A percentile compares a stretch with the other conserved stretches of the same genome.
Conservation (phyloP, 495 filamentous ascomycete genomes). For the Aspergillus affinis region DNA sequence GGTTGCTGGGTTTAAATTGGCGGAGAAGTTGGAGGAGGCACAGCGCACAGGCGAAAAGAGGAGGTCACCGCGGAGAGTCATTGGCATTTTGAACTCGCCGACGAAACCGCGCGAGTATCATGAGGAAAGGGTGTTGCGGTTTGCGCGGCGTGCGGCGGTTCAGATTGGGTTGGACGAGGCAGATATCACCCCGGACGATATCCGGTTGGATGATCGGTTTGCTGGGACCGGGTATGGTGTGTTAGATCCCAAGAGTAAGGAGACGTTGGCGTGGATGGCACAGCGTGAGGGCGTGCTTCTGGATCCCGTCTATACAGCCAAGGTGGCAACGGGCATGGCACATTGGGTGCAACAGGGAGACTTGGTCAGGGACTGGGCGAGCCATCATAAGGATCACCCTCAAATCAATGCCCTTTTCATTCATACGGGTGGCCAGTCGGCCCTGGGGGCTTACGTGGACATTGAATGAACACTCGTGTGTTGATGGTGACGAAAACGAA, state of each 20-base stretch:
- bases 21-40: slow-evolving; percentile 25
- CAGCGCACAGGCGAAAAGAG: background rate
- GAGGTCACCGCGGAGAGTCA: slow-evolving; percentile 19
- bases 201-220: slow-evolving; percentile 38
- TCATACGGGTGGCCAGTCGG: slow-evolving; percentile 43
- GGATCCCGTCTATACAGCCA: slow-evolving; percentile 43
- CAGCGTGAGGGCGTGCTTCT: slow-evolving; percentile 31
- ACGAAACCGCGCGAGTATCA: slow-evolving; percentile 30
- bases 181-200: slow-evolving; percentile 31
- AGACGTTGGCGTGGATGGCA: slow-evolving; percentile 27
- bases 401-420: slow-evolving; percentile 40
- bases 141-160: slow-evolving; percentile 30
- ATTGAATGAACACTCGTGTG: slow-evolving; percentile 10
- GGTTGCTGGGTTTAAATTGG: slow-evolving; percentile 40
- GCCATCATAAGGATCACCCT: slow-evolving; percentile 2
- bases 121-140: slow-evolving; percentile 32
- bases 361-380: slow-evolving; percentile 17
- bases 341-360: slow-evolving; percentile 29
- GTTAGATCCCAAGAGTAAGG: slow-evolving; percentile 27
- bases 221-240: slow-evolving; percentile 36
- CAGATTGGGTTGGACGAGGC: slow-evolving; percentile 31
- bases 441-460: slow-evolving; percentile 36
- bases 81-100: slow-evolving; percentile 39
- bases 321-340: slow-evolving; percentile 34
- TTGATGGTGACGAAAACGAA: too few species aligned